These are phyloP conservation scores for Hemisphaericaspora nanyangensis DNA, from an alignment of 805 yeast species.

Conservation along the genomic window DNA sequence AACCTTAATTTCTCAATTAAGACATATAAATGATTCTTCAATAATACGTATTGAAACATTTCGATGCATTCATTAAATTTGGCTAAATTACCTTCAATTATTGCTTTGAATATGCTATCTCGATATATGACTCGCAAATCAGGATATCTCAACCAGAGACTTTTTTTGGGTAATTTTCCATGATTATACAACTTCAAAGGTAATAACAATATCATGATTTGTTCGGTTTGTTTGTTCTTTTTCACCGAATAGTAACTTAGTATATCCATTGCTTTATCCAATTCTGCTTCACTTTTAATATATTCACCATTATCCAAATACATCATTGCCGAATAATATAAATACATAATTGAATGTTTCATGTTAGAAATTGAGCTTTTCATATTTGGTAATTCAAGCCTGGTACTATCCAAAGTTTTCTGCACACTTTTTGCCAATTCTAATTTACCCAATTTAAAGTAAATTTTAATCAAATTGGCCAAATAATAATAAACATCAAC, in stretches of 20 bases:
- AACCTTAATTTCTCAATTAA: slow-evolving; percentile 50
- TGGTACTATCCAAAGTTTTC: slow-evolving; percentile 58
- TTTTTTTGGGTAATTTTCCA: slow-evolving; percentile 43
- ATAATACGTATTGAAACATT: slow-evolving; percentile 45
- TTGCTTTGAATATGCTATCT: slow-evolving; percentile 44
- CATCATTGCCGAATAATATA: slow-evolving; percentile 67
- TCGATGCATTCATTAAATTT: slow-evolving; percentile 44
- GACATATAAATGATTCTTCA: slow-evolving; percentile 59
- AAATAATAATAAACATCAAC: slow-evolving; percentile 67
- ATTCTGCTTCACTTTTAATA: slow-evolving; percentile 44
- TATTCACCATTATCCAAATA: slow-evolving; percentile 64
- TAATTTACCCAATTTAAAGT: slow-evolving; percentile 59
- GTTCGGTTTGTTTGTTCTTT: slow-evolving; percentile 29
- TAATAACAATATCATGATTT: slow-evolving; percentile 54
- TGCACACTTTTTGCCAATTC: slow-evolving; percentile 75
- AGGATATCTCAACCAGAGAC: slow-evolving; percentile 40
- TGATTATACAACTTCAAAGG: slow-evolving; percentile 58
- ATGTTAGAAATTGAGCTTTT: slow-evolving; percentile 30
- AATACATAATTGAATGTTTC: slow-evolving; percentile 54
- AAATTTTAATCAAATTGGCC: slow-evolving; percentile 64
- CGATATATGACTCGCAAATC: slow-evolving; percentile 38
- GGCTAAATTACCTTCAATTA: slow-evolving; percentile 54
- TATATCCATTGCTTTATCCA: slow-evolving; percentile 47
- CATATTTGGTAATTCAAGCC: slow-evolving; percentile 49
- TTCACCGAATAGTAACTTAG: slow-evolving; percentile 22